phyloP scores from a whole-genome alignment of 805 yeast genomes.

The Phaffomyces opuntiae region DNA sequence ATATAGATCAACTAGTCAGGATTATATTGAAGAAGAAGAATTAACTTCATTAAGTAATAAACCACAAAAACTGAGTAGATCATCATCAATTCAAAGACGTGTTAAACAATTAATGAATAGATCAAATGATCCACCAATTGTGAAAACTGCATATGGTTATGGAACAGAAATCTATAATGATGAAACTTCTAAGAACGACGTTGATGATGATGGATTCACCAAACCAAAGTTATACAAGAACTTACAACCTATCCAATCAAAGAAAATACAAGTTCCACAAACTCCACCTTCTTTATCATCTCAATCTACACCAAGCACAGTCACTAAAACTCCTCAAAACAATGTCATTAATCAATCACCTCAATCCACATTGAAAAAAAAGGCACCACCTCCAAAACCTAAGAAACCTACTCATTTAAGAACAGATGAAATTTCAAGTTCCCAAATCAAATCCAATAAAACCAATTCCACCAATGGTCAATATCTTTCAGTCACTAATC shows the following conservation, averaged over 20 bases:
- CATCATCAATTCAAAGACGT: slow-evolving; percentile 23
- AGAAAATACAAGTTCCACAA: slow-evolving; percentile 4
- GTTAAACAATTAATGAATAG: slow-evolving; percentile 25
- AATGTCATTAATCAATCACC: slow-evolving; percentile 5
- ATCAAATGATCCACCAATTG: slow-evolving; percentile 36
- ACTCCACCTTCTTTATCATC: slow-evolving; percentile 23
- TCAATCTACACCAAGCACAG: slow-evolving; percentile 23
- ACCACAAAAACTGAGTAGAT: slow-evolving; percentile 9
- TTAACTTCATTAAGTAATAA: not conserved
- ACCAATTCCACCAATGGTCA: not conserved
- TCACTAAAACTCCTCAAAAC: slow-evolving; percentile 14
- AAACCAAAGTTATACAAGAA: slow-evolving; percentile 17
- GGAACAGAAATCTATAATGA: slow-evolving; percentile 54
- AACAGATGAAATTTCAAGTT: slow-evolving; percentile 10
- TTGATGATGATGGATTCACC: slow-evolving; percentile 23
- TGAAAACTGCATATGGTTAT: slow-evolving; percentile 72
- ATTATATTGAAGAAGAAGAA: slow-evolving; percentile 18
- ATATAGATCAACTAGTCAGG: slow-evolving; percentile 16
- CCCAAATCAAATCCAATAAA: not conserved
- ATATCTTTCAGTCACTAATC: slow-evolving; percentile 1
- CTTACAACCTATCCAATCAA: slow-evolving; percentile 11
- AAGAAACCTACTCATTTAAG: slow-evolving; percentile 52
- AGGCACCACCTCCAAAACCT: slow-evolving; percentile 56
- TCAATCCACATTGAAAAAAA: slow-evolving; percentile 17
- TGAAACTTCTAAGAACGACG: slow-evolving; percentile 12